These are phyloP conservation scores for Ceratocystis cubensis DNA, from an alignment of 2,329 filamentous ascomycete genomes.

Conservation along the genomic window DNA sequence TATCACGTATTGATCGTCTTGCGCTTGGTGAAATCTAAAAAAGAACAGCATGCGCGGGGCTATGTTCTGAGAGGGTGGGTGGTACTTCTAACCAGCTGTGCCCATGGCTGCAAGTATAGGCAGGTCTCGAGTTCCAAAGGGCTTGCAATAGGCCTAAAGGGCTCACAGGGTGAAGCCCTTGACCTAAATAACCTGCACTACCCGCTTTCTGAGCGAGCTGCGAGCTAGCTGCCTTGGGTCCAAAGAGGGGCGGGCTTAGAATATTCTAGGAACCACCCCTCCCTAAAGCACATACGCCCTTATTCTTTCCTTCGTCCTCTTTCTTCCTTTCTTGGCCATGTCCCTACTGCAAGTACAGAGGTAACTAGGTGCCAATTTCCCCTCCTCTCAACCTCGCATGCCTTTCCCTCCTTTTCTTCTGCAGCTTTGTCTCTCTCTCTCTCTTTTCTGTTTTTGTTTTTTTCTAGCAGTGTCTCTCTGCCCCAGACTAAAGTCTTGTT, in stretches of 20 bases:
- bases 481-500: not conserved
- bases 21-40: not conserved
- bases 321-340: not conserved
- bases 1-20: not conserved
- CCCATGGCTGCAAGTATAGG: not conserved
- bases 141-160: not conserved
- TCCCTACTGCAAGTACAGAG: not conserved
- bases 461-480: not conserved
- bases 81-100: not conserved
- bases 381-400: constrained; percentile 21
- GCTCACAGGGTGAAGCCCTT: not conserved
- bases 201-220: not conserved
- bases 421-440: not conserved
- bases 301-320: not conserved
- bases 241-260: not conserved
- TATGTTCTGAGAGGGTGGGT: too few species aligned
- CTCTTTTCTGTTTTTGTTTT: not conserved
- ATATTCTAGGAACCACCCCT: not conserved
- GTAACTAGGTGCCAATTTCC: constrained; percentile 15
- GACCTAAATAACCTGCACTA: not conserved
- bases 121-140: not conserved
- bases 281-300: not conserved
- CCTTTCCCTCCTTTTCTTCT: not conserved
- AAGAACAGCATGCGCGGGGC: not conserved
- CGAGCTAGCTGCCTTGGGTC: not conserved